Percentiles rank a stretch among this genome's conserved stretches.
phyloP scores from a whole-genome alignment of 2,329 filamentous ascomycete genomes.

The Pseudogymnoascus sp. region DNA sequence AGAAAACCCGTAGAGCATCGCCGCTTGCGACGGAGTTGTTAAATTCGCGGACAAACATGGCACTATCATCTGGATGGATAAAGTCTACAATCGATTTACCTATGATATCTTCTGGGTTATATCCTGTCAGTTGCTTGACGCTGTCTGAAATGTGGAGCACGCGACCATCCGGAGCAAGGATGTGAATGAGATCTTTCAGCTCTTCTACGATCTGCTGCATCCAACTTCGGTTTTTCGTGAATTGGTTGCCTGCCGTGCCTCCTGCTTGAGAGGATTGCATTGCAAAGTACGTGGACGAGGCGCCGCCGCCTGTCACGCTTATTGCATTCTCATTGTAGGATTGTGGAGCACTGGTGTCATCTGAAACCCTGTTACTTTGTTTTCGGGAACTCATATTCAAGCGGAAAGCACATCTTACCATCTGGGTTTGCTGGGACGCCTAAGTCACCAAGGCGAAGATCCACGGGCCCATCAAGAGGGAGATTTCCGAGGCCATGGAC shows the following conservation, averaged over 20 bases:
- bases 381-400: background rate
- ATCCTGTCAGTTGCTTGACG: constrained; percentile 65
- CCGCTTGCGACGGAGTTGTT: constrained; percentile 80
- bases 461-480: constrained; percentile 35
- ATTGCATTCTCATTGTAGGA: constrained; percentile 16
- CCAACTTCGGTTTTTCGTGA: constrained; percentile 67
- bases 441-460: constrained; percentile 22
- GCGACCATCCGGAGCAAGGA: constrained; percentile 75
- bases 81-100: constrained; percentile 72
- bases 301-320: constrained; percentile 24
- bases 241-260: constrained; percentile 53
- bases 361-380: background rate
- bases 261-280: constrained; percentile 19
- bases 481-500: constrained; percentile 32
- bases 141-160: constrained; percentile 83
- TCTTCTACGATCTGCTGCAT: constrained; percentile 83
- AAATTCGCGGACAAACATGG: constrained; percentile 77
- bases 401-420: background rate
- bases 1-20: constrained; percentile 75
- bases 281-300: constrained; percentile 25
- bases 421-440: constrained; percentile 14
- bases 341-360: background rate
- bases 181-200: constrained; percentile 79
- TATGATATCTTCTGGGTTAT: constrained; percentile 59
- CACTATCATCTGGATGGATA: constrained; percentile 77